Evolutionary conservation across 1,284 basidiomycete genomes (phyloP).

Genomic region (Microbotryomycetes sp.): DNA sequence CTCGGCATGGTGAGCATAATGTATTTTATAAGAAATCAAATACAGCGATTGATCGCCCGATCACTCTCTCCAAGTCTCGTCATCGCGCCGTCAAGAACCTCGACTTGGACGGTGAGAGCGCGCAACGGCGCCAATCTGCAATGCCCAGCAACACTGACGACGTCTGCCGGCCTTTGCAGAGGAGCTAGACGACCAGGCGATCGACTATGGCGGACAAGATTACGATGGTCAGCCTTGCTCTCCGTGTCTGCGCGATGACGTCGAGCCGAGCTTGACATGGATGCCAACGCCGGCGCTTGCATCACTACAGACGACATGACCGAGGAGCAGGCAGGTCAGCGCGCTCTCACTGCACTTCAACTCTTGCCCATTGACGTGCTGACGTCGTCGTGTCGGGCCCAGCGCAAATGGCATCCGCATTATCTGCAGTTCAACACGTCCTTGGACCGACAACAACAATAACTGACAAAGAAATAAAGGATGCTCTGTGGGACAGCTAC

Average conservation of each 20-base stretch:
- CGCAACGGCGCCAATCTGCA: background rate
- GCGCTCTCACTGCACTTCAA: background rate
- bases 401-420: conserved; percentile 66
- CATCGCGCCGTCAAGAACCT: conserved; percentile 87
- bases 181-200: conserved; percentile 63
- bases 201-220: conserved; percentile 16
- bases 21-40: too few species aligned
- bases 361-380: background rate
- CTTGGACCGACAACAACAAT: conserved; percentile 64
- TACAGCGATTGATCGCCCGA: too few species aligned
- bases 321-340: conserved; percentile 50
- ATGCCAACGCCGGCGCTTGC: background rate
- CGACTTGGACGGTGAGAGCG: conserved; percentile 65
- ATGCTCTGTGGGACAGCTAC: conserved; percentile 79
- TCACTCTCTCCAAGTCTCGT: too few species aligned
- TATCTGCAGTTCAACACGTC: conserved; percentile 59
- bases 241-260: too few species aligned
- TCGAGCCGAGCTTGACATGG: background rate
- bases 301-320: conserved; percentile 45
- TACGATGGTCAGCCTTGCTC: conserved; percentile 4
- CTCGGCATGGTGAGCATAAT: too few species aligned
- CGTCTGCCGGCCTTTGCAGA: conserved; percentile 45
- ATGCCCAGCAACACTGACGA: background rate
- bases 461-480: conserved; percentile 65
- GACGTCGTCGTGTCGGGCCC: background rate